phyloP scores from a whole-genome alignment of 163 green algal species.

The Coccomyxa subellipsoidea region DNA sequence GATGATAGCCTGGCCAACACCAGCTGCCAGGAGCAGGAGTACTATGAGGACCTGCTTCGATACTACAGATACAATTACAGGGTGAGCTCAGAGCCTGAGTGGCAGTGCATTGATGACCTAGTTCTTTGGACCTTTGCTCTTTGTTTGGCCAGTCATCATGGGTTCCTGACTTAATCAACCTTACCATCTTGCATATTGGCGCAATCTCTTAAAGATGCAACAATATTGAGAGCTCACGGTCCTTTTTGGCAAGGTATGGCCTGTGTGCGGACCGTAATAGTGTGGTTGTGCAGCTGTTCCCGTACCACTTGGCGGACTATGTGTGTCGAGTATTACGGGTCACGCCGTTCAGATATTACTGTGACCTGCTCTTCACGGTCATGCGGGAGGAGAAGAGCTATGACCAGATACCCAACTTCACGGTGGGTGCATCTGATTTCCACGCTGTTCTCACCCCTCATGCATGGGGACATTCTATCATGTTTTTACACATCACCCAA shows the following conservation, averaged over 20 bases:
- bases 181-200: too few relatives aligned
- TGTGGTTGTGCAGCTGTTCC: conserved; percentile 74
- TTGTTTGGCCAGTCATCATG: too few relatives aligned
- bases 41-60: conserved; percentile 78
- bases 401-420: conserved; percentile 96
- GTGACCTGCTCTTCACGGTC: conserved; percentile 71
- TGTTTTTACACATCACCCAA: too few relatives aligned
- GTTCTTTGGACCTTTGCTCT: too few relatives aligned
- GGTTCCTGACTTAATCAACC: too few relatives aligned
- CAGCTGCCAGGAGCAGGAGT: conserved; percentile 75
- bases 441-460: not conserved
- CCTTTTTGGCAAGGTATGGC: too few relatives aligned
- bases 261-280: too few relatives aligned
- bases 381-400: conserved; percentile 87
- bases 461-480: not conserved
- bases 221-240: too few relatives aligned
- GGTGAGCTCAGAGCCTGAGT: conserved; percentile 22
- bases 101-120: not conserved
- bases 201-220: too few relatives aligned
- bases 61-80: conserved; percentile 45
- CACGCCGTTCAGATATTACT: conserved; percentile 85
- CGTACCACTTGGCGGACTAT: conserved; percentile 88
- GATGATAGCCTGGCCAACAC: conserved; percentile 46
- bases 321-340: conserved; percentile 80
- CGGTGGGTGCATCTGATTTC: conserved; percentile 52